phyloP scores from a whole-genome alignment of 805 yeast genomes.

The Kodamaea kakaduensis region DNA sequence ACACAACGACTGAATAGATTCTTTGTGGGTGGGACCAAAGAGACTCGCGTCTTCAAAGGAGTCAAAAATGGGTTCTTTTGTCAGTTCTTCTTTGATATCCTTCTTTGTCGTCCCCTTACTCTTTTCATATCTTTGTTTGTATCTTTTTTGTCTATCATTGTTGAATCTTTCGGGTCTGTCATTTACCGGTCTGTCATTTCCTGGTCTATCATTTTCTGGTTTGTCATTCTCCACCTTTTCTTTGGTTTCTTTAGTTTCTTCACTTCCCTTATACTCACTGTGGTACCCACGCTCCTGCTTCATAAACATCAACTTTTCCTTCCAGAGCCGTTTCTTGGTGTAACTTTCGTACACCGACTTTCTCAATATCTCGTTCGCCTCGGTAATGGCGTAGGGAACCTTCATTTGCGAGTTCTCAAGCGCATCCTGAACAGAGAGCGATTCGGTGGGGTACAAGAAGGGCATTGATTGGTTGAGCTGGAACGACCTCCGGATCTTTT shows the following conservation, averaged over 20 bases:
- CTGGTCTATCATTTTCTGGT: neutral
- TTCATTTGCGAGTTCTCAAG: constrained; percentile 9
- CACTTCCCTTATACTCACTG: constrained; percentile 24
- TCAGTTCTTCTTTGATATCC: constrained; percentile 15
- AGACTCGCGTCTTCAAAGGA: constrained; percentile 19
- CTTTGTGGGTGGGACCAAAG: constrained; percentile 33
- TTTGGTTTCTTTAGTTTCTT: constrained; percentile 6
- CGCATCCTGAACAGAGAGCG: constrained; percentile 11
- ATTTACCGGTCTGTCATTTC: neutral
- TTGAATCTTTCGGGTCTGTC: no score
- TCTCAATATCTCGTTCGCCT: constrained; percentile 69
- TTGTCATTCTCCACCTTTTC: constrained; percentile 7
- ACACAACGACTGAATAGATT: constrained; percentile 40
- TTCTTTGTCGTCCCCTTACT: no score
- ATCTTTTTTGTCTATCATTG: no score
- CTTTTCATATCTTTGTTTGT: no score
- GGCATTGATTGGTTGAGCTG: constrained; percentile 70
- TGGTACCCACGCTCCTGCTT: constrained; percentile 61
- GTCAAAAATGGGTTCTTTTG: no score
- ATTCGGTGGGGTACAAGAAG: constrained; percentile 53
- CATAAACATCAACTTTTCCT: constrained; percentile 67
- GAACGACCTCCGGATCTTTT: constrained; percentile 49
- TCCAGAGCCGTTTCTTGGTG: constrained; percentile 66
- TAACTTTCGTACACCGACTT: constrained; percentile 62
- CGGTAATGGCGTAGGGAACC: constrained; percentile 72